Base-by-base conservation (phyloP, 169 alveolate genomes). In the Besnoitia besnoiti region DNA sequence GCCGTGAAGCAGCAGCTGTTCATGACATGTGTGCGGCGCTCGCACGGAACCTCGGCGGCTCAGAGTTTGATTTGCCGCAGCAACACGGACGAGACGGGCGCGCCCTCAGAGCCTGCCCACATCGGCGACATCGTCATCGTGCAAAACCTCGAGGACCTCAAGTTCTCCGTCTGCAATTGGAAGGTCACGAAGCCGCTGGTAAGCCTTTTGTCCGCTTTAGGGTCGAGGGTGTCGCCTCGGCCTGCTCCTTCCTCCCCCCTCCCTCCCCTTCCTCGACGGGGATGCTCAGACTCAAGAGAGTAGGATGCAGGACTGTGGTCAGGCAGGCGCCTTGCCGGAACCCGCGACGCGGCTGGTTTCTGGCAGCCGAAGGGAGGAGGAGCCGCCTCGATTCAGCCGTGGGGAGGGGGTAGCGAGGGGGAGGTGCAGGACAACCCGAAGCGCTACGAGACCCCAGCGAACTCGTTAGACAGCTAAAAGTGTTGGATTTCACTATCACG, bases 141-240 rank as follows among this genome's bases (percentile, higher is more conserved):
- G 33, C 84, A 75, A 90, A 59, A 61, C 21, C 80, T 90, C 51
- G 93, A 90, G 46, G 93, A 90, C 44, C 79, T 90, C 40, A 90
- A 90, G 46, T 90, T 75, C 80, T 90, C 93, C 0, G 82, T 90
- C 39, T 90, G 93, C 80, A 90, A 90, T 50, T 90, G 93, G 93
- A 79, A 27, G 44, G 85, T 37, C 49, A 90, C 93, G n/a, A 90
- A 90, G 80, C 93, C 93, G 37, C 82, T 90, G 88, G 93, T 90
- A 46, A 16, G 89, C 30, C 27, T 5, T n/a, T n/a, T n/a, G n/a
- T n/a, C n/a, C n/a, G n/a, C n/a, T n/a, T n/a, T n/a, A n/a, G n/a
- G n/a, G n/a, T n/a, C n/a, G n/a, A n/a, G n/a, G 14, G 24, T 51
- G 67, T 24, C 24, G 67, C 14, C 67, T 51, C 24, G 67, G 67